These are phyloP conservation scores for Malus sylvestris DNA, from an alignment of 306 rosid genomes.

Conservation along the genomic window DNA sequence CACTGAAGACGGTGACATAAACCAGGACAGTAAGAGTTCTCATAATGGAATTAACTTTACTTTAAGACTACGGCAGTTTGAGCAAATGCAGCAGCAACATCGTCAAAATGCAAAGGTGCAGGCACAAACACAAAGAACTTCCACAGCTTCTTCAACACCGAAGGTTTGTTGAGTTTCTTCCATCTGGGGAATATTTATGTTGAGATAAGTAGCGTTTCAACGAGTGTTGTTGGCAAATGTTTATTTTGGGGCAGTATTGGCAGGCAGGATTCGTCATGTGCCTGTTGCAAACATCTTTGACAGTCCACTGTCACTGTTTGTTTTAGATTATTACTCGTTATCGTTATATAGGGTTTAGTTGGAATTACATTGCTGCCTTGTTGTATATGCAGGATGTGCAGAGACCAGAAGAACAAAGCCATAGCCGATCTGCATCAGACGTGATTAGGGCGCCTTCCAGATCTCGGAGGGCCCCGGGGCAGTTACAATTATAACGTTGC, in stretches of 20 bases:
- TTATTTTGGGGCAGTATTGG: background rate
- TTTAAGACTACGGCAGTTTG: conserved; percentile 73
- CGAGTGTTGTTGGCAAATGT: background rate
- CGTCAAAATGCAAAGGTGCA: conserved; percentile 49
- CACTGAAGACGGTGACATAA: conserved; percentile 56
- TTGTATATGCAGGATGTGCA: conserved; percentile 44
- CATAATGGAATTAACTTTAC: conserved; percentile 59
- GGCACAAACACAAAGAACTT: conserved; percentile 22
- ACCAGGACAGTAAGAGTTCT: conserved; percentile 40
- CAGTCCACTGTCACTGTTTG: no score
- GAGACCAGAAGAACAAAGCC: conserved; percentile 40
- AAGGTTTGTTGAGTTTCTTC: conserved; percentile 34
- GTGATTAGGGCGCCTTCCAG: conserved; percentile 42
- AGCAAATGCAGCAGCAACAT: conserved; percentile 71
- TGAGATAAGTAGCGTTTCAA: background rate
- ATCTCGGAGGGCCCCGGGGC: conserved; percentile 50
- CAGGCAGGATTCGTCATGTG: background rate
- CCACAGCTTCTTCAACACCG: conserved; percentile 24
- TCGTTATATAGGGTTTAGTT: background rate
- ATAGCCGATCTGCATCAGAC: conserved; percentile 30
- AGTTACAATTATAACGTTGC: conserved; percentile 35
- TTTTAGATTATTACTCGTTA: background rate
- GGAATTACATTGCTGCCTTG: background rate
- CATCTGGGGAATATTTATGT: background rate
- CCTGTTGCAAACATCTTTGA: background rate